Conservation (phyloP, 192 early-diverging fungal species). For the Lunasporangiospora selenospora region DNA sequence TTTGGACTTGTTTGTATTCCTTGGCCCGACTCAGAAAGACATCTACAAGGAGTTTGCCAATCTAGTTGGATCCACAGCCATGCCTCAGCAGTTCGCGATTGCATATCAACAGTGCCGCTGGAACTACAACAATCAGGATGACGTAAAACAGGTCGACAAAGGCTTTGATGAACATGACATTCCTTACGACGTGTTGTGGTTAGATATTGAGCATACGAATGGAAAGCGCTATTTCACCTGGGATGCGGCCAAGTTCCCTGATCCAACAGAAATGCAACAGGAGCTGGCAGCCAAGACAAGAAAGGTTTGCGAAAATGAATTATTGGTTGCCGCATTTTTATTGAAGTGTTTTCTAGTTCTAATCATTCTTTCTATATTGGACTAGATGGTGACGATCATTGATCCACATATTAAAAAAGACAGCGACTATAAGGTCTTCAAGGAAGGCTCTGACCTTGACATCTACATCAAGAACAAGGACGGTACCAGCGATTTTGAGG, state of each 20-base stretch:
- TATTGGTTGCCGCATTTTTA: not conserved
- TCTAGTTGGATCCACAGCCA: constrained; percentile 79
- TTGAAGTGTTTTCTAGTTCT: constrained; percentile 1
- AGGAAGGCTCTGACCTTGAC: constrained; percentile 76
- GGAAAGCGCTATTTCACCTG: constrained; percentile 98
- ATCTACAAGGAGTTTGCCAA: constrained; percentile 75
- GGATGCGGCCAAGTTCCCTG: constrained; percentile 91
- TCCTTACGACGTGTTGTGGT: constrained; percentile 98
- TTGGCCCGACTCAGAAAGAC: constrained; percentile 71
- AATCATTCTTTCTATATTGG: constrained; percentile 2
- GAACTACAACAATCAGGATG: constrained; percentile 95
- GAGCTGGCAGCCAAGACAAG: constrained; percentile 74
- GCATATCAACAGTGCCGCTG: constrained; percentile 98
- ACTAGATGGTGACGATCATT: constrained; percentile 91
- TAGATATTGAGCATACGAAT: constrained; percentile 99
- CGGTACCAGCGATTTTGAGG: constrained; percentile 77
- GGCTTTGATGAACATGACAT: constrained; percentile 92
- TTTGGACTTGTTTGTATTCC: constrained; percentile 88
- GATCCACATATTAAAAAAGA: constrained; percentile 98
- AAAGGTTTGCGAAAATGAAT: too few relatives aligned
- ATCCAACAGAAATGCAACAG: constrained; percentile 85
- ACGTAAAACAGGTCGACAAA: constrained; percentile 84
- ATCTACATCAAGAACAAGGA: constrained; percentile 83
- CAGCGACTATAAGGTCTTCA: constrained; percentile 73
- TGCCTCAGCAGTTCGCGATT: constrained; percentile 91